phyloP scores from a whole-genome alignment of 2,329 filamentous ascomycete genomes.

The Verticillium tricorpus region DNA sequence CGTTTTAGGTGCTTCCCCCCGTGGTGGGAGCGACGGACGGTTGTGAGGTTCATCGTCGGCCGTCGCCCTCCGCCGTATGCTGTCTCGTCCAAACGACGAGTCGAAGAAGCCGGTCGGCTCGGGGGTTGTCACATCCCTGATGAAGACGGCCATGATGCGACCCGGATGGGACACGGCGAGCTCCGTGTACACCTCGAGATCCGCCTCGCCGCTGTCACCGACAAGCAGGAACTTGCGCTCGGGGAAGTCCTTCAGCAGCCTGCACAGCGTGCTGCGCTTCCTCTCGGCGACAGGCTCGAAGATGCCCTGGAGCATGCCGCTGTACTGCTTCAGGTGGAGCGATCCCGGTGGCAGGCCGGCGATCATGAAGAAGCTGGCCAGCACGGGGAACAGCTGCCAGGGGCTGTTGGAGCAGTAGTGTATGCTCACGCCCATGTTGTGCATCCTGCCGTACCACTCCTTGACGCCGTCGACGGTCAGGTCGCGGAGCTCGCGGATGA shows the following conservation, averaged over 20 bases:
- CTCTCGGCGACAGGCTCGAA: constrained; percentile 96
- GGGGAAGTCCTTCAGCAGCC: constrained; percentile 84
- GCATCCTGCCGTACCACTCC: constrained; percentile 81
- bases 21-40: constrained; percentile 28
- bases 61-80: neutral
- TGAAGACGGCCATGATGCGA: constrained; percentile 82
- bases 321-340: constrained; percentile 93
- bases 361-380: constrained; percentile 78
- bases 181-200: constrained; percentile 95
- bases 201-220: constrained; percentile 93
- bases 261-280: constrained; percentile 83
- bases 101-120: constrained; percentile 75
- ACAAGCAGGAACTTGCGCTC: constrained; percentile 84
- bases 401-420: constrained; percentile 99
- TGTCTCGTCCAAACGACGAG: constrained; percentile 33
- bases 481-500: constrained; percentile 78
- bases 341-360: constrained; percentile 82
- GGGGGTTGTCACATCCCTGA: constrained; percentile 87
- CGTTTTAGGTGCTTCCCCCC: constrained; percentile 18
- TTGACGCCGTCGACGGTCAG: constrained; percentile 81
- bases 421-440: constrained; percentile 75
- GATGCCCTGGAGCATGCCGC: constrained; percentile 94
- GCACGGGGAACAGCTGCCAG: constrained; percentile 91
- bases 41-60: constrained; percentile 14
- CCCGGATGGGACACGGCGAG: constrained; percentile 81